These are phyloP conservation scores for Exophiala xenobiotica DNA, from an alignment of 2,329 filamentous ascomycete species.

Conservation along the genomic window DNA sequence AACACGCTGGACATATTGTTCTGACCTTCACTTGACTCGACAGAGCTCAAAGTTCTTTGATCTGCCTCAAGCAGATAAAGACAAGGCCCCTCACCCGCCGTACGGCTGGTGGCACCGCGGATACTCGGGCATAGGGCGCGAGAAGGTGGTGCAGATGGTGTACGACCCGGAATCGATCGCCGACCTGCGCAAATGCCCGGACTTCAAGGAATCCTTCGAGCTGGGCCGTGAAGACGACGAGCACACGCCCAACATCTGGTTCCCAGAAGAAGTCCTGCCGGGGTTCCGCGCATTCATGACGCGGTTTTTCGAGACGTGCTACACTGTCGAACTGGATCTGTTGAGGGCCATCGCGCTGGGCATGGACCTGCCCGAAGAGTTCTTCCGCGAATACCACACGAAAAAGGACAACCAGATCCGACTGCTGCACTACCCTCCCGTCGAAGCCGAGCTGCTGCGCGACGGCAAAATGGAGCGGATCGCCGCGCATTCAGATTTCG, in stretches of 20 bases:
- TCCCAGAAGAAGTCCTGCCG: slow-evolving; percentile 46
- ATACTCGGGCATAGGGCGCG: slow-evolving; percentile 23
- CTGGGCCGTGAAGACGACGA: slow-evolving; percentile 47
- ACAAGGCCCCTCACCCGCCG: slow-evolving; percentile 49
- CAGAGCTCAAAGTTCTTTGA: slow-evolving; percentile 43
- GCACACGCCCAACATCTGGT: slow-evolving; percentile 49
- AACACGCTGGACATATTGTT: too few relatives aligned
- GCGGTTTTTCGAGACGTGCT: slow-evolving; percentile 43
- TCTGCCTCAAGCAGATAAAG: slow-evolving; percentile 47
- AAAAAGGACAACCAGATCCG: slow-evolving; percentile 52
- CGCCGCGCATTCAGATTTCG: slow-evolving; percentile 44
- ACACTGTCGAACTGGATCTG: slow-evolving; percentile 42
- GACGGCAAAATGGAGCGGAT: slow-evolving; percentile 30
- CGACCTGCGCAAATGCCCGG: slow-evolving; percentile 18
- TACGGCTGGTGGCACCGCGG: slow-evolving; percentile 23
- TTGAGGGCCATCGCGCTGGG: slow-evolving; percentile 46
- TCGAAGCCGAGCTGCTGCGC: slow-evolving; percentile 38
- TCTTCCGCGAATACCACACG: slow-evolving; percentile 58
- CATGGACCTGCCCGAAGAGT: slow-evolving; percentile 40
- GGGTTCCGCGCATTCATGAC: slow-evolving; percentile 43
- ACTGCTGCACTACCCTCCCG: slow-evolving; percentile 52
- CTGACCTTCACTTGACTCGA: not conserved
- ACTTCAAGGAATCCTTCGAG: slow-evolving; percentile 45
- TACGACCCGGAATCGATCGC: slow-evolving; percentile 17
- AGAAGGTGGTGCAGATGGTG: slow-evolving; percentile 24